Base-by-base conservation (phyloP, 2,329 filamentous ascomycete species). In the Fusarium mangiferae region DNA sequence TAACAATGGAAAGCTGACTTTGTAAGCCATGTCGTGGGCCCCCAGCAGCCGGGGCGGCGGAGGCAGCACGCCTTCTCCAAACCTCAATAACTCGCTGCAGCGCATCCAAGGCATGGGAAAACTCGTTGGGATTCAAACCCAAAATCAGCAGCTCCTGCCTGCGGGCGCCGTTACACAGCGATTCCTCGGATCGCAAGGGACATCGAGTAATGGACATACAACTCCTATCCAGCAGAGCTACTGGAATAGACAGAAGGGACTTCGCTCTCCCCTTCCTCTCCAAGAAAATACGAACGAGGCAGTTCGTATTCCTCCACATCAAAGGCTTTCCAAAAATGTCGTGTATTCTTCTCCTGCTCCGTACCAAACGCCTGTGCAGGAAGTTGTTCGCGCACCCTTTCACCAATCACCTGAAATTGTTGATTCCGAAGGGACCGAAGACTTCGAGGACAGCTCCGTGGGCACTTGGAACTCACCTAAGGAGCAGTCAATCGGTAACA, bases 391-490 rank as follows among this genome's bases (percentile, higher is more conserved):
- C 35, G 20, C 20, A 20, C 63, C 57, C 59, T 58, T 56, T 51
- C 68, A 45, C 30, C 61, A 51, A n/a, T 39, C 18, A 12, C 38
- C 39, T 8, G 33, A 24, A 22, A 58, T 49, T 24, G 30, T 48
- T 20, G 41, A 11, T 26, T 49, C 71, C 18, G 39, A 58, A 24
- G 35, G 33, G 10, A 39, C 51, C 4, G 13, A 26, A 12, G 56
- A 62, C 3, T 68, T 41, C 7, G 62, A 69, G 20, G 9, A 62
- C 3, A 45, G 51, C 12, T 54, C 61, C 17, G 24, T 44, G 3
- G 63, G 64, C 18, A 74, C 72, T 6, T 70, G 30, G 69, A 63
- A 48, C 30, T 75, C 63, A 24, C 72, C 39, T 35, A 48, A 30
- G 38, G 35, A 28, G 42, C 33, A 24, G 18, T 36, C 41, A 7